Conservation (phyloP, 768 basidiomycete species). For the Boletus reticuloceps region DNA sequence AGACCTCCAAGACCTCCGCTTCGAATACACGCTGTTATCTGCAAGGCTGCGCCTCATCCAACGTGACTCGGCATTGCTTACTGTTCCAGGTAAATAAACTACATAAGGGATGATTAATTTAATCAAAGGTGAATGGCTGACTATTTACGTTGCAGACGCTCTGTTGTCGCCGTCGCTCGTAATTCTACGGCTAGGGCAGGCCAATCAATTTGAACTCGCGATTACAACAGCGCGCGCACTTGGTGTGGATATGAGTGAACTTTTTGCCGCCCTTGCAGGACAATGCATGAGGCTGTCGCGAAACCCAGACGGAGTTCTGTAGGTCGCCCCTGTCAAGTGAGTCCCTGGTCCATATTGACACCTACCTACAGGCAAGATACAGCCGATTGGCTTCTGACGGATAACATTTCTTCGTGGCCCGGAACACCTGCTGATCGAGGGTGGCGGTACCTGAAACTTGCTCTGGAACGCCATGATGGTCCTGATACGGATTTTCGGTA, state of each 20-base stretch:
- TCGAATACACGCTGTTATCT: conserved; percentile 72
- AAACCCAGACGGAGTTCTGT: conserved; percentile 60
- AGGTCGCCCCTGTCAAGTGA: conserved; percentile 23
- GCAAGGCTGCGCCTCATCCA: conserved; percentile 75
- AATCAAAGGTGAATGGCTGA: conserved; percentile 13
- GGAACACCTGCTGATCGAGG: conserved; percentile 78
- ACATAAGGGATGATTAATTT: conserved; percentile 7
- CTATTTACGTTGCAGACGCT: conserved; percentile 41
- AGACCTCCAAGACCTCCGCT: conserved; percentile 73
- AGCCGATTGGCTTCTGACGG: conserved; percentile 81
- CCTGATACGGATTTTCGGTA: conserved; percentile 71
- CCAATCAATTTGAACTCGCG: conserved; percentile 76
- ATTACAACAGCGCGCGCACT: conserved; percentile 73
- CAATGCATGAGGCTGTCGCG: conserved; percentile 78
- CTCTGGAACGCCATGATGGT: conserved; percentile 76
- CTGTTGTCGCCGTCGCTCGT: conserved; percentile 60
- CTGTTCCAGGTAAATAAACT: conserved; percentile 57
- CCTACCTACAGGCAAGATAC: conserved; percentile 54
- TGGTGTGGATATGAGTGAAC: conserved; percentile 80
- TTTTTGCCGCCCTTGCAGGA: conserved; percentile 74
- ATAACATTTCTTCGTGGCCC: conserved; percentile 79
- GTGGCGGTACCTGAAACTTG: conserved; percentile 84
- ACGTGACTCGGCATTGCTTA: conserved; percentile 59
- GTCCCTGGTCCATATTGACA: conserved; percentile 1
- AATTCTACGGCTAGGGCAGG: conserved; percentile 74